These are phyloP conservation scores for Fusarium papillatum DNA, from an alignment of 2,329 filamentous ascomycete species.

Conservation along the genomic window DNA sequence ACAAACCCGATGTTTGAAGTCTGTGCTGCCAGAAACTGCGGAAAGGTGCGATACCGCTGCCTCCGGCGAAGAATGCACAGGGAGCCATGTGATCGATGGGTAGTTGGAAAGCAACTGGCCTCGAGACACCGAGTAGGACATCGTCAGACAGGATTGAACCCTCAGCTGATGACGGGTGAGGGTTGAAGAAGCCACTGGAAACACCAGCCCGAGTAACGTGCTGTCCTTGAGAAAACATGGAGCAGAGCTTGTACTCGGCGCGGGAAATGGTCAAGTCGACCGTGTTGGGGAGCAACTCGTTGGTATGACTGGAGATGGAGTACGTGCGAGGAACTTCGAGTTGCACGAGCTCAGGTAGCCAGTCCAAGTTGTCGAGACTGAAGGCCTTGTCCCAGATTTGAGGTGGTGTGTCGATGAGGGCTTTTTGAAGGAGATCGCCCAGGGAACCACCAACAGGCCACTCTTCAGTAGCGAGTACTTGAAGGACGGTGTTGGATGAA, in stretches of 20 bases:
- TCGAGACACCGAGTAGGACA: constrained; percentile 64
- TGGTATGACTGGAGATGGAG: constrained; percentile 64
- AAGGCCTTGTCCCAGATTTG: constrained; percentile 66
- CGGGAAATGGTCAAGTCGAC: constrained; percentile 66
- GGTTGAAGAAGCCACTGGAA: constrained; percentile 68
- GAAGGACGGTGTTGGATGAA: constrained; percentile 62
- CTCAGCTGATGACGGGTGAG: constrained; percentile 48
- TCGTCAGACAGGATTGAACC: constrained; percentile 57
- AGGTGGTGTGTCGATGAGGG: constrained; percentile 60
- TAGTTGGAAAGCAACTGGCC: constrained; percentile 65
- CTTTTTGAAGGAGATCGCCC: constrained; percentile 63
- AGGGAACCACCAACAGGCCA: constrained; percentile 66
- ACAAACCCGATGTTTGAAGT: constrained; percentile 44
- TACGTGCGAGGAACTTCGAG: constrained; percentile 67
- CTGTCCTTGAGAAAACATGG: constrained; percentile 53
- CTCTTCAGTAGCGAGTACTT: constrained; percentile 62
- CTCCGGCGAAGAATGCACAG: constrained; percentile 66
- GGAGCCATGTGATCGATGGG: constrained; percentile 63
- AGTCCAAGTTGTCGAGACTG: constrained; percentile 57
- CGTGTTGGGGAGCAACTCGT: constrained; percentile 64
- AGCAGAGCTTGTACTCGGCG: constrained; percentile 62
- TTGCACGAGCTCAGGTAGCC: constrained; percentile 61
- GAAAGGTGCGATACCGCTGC: constrained; percentile 67
- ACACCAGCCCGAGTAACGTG: constrained; percentile 58
- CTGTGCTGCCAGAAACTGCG: constrained; percentile 67